Base-by-base conservation (phyloP, 768 basidiomycete genomes). In the Macrolepiota dolichaula region DNA sequence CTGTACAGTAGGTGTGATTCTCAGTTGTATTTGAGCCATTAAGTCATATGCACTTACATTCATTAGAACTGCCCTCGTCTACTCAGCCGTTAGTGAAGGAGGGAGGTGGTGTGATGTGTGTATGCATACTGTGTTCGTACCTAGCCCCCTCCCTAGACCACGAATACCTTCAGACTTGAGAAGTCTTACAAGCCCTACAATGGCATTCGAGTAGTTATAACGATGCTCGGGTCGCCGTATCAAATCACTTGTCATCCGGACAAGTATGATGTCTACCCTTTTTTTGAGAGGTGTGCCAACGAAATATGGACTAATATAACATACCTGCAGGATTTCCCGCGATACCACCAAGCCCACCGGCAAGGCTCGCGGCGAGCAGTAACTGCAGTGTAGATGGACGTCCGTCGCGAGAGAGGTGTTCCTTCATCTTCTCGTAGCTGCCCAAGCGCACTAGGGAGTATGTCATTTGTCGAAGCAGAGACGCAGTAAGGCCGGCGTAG, bases 161-260 rank as follows among this genome's bases (percentile, higher is more conserved):
- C 77, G 80, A 7, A 85, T 47, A 17, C 93, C 92, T 69, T 95
- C 94, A 53, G 82, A 81, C 64, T 77, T 81, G 10, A 89, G 74
- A 50, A 96, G 79, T 63, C 70, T 78, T 6, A 82, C 64, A n/a
- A 96, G 74, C 7, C 94, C 94, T 51, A 81, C 78, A 17, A 94
- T 64, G n/a, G 85, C 92, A 70, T 95, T 92, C 22, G 81, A 77
- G 72, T 96, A 96, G 50, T 85, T 82, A 68, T 90, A 92, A 58
- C 86, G 80, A 65, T 87, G 81, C 62, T 89, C 87, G 25, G 86
- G 84, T 17, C 89, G 86, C 65, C 90, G 85, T 29, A 88, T 78
- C 6, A 84, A 81, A 71, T 96, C 94, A 65, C 90, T 94, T 25
- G 92, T 93, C 94, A 96, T 96, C 57, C 94, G 79, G 13, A 92